These are phyloP conservation scores for Termitomyces sp. DNA, from an alignment of 768 basidiomycete genomes.

Conservation along the genomic window DNA sequence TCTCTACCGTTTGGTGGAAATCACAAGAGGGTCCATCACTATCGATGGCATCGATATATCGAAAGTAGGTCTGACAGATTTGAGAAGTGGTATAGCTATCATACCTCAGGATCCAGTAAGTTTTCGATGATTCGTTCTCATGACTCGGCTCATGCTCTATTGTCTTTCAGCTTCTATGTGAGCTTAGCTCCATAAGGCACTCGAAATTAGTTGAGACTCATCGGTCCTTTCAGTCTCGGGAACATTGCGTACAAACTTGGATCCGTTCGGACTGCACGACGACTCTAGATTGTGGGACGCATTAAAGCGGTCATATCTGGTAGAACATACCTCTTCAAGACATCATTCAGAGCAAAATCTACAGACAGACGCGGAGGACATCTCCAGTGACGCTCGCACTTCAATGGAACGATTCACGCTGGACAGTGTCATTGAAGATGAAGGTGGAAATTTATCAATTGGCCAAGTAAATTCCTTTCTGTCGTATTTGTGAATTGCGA, in stretches of 20 bases:
- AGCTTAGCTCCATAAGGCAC: constrained; percentile 10
- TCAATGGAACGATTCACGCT: constrained; percentile 68
- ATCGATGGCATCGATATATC: constrained; percentile 86
- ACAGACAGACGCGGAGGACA: constrained; percentile 19
- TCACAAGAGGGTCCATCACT: constrained; percentile 63
- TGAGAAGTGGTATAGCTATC: constrained; percentile 65
- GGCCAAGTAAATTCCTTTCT: constrained; percentile 38
- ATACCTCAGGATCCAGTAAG: constrained; percentile 81
- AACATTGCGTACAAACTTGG: constrained; percentile 80
- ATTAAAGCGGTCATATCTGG: constrained; percentile 75
- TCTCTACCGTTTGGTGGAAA: constrained; percentile 80
- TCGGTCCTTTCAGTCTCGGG: constrained; percentile 47
- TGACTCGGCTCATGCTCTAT: neutral
- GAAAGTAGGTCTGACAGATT: constrained; percentile 67
- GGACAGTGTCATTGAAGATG: constrained; percentile 80
- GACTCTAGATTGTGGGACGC: constrained; percentile 87
- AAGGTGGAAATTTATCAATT: constrained; percentile 79
- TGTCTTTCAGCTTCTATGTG: constrained; percentile 39
- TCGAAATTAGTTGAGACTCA: constrained; percentile 1
- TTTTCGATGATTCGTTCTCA: constrained; percentile 2
- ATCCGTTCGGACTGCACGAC: constrained; percentile 79
- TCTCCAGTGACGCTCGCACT: constrained; percentile 34
- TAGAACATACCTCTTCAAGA: constrained; percentile 41
- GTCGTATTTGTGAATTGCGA: neutral
- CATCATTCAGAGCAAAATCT: constrained; percentile 23